Base-by-base conservation (phyloP, 1,139 yeast genomes). In the Yamadazyma membranifaciens region DNA sequence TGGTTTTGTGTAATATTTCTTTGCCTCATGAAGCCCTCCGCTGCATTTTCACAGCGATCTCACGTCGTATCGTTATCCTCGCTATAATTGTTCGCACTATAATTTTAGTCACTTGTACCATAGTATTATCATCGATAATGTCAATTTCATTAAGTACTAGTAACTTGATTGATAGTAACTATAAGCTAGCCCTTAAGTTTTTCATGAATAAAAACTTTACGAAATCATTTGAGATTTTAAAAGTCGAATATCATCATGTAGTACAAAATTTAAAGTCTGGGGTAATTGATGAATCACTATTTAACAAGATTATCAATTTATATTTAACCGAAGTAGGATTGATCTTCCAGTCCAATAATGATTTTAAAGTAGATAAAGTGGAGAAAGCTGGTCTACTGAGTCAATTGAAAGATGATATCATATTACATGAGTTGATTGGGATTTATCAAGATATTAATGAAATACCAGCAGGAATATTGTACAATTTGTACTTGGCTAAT, bases 281-380 rank as follows among this genome's bases (percentile, higher is more conserved):
- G 12, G 47, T 54, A 27, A 56, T 69, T 13, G 52, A 57, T 4
- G 65, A 62, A 40, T 46, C 49, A n/a, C 45, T 65, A 11, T 65
- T 68, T 37, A 46, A 55, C 40, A 69, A 69, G 47, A 62, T 69
- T 16, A 50, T 67, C 28, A 59, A 61, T 37, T 56, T 72, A 34
- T 70, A 71, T 46, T 55, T 69, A 45, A 60, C 67, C 2, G 65
- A 67, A 43, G 50, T 65, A 3, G 76, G 76, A 0, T 52, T 67
- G 9, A 49, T 59, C 17, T 41, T 59, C 9, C 56, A 55, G 31
- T 49, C 53, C 33, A 46, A 17, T 41, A 44, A 33, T 12, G 52
- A 49, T 16, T 45, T 47, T 36, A 47, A 42, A 22, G 38, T 62
- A n/a, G 14, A 47, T 10, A 46, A 50, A 33, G 36, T 33, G 5